phyloP scores from a whole-genome alignment of 1,284 basidiomycete genomes.

The Phenoliferia sp. region DNA sequence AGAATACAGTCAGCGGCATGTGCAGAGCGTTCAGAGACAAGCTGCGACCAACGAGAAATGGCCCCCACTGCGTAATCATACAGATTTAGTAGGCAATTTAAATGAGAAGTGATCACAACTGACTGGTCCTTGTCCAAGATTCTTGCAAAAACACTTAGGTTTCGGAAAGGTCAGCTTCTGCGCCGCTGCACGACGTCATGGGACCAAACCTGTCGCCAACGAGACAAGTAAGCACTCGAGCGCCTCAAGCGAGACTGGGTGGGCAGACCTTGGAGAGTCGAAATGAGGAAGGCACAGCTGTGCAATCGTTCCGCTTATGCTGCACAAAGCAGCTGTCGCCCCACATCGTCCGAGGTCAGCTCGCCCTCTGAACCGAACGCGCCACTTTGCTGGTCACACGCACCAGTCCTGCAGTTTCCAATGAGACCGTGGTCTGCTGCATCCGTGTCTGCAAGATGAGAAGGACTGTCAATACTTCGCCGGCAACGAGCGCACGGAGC shows the following conservation, averaged over 20 bases:
- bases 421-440: slow-evolving; percentile 44
- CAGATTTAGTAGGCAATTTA: not conserved
- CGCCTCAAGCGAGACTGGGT: too few species aligned
- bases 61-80: slow-evolving; percentile 54
- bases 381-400: not conserved
- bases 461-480: not conserved
- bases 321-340: slow-evolving; percentile 46
- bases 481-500: not conserved
- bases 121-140: slow-evolving; percentile 71
- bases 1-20: not conserved
- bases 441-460: not conserved
- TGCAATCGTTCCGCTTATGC: slow-evolving; percentile 51
- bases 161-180: not conserved
- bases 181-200: not conserved
- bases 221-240: not conserved
- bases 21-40: not conserved
- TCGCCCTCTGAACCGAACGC: not conserved
- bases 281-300: slow-evolving; percentile 89
- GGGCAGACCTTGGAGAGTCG: slow-evolving; percentile 62
- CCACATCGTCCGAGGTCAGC: not conserved
- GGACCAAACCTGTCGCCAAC: too few species aligned
- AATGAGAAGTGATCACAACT: not conserved
- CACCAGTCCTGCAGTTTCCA: slow-evolving; percentile 42
- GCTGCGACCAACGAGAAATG: slow-evolving; percentile 59
- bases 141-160: slow-evolving; percentile 63